Percentiles rank a stretch among this genome's conserved stretches.
Conservation (phyloP, 495 filamentous ascomycete species). For the Lasiosphaeria miniovina region DNA sequence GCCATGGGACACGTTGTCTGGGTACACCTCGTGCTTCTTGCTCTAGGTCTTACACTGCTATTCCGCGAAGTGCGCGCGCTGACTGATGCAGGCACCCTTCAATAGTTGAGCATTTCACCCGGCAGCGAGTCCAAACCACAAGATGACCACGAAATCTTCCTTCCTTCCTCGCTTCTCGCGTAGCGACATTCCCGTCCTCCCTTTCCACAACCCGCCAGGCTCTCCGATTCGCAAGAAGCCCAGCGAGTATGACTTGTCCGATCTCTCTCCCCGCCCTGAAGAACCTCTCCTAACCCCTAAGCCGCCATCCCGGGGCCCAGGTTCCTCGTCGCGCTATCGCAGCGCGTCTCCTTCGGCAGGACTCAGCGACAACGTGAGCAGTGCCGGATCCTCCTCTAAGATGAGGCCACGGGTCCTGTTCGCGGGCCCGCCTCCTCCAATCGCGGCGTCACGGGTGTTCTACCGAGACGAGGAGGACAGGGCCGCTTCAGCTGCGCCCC, state of each 20-base stretch:
- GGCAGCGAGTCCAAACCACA: background rate
- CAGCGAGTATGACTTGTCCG: slow-evolving; percentile 42
- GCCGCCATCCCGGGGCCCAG: background rate
- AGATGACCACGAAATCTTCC: slow-evolving; percentile 25
- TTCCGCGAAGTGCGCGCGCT: background rate
- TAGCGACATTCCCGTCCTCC: slow-evolving; percentile 25
- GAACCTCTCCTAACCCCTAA: slow-evolving; percentile 29
- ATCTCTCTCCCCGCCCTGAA: slow-evolving; percentile 42
- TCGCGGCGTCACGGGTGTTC: slow-evolving; percentile 26
- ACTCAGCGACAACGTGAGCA: slow-evolving; percentile 22
- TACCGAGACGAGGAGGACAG: slow-evolving; percentile 32
- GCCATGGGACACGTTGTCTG: no score
- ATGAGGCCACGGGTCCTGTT: slow-evolving; percentile 24
- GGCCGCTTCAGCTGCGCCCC: slow-evolving; percentile 1
- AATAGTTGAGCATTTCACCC: background rate
- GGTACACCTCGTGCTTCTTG: no score
- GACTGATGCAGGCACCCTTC: background rate
- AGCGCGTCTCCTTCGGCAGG: slow-evolving; percentile 13
- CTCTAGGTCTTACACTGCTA: no score
- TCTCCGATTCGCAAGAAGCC: slow-evolving; percentile 30
- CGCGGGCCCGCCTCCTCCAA: slow-evolving; percentile 34
- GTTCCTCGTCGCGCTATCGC: slow-evolving; percentile 3
- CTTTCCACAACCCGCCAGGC: slow-evolving; percentile 22
- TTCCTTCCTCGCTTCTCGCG: slow-evolving; percentile 28
- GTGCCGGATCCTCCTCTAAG: slow-evolving; percentile 22